Percentiles rank a stretch among this genome's conserved stretches.
phyloP scores from a whole-genome alignment of 768 basidiomycete species.

The Boletellus ananas region DNA sequence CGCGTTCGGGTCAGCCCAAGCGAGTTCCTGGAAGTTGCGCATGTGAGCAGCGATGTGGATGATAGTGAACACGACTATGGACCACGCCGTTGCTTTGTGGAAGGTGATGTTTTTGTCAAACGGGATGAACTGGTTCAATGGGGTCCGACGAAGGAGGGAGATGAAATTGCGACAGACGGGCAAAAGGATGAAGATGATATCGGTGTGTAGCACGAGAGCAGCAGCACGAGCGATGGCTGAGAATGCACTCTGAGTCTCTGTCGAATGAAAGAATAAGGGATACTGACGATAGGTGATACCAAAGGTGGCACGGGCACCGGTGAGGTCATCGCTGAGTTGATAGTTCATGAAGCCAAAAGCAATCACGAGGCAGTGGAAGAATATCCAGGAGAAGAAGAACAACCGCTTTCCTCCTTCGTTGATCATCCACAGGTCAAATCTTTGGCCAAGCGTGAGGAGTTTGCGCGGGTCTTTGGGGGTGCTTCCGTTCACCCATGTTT shows the following conservation, averaged over 20 bases:
- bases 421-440: conserved; percentile 81
- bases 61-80: conserved; percentile 71
- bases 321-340: conserved; percentile 72
- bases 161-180: conserved; percentile 96
- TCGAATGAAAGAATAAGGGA: background rate
- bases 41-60: conserved; percentile 85
- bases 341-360: conserved; percentile 77
- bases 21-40: conserved; percentile 75
- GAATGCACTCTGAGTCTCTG: background rate
- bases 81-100: conserved; percentile 90
- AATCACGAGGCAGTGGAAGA: conserved; percentile 77
- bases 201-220: conserved; percentile 86
- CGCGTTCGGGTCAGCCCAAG: conserved; percentile 50
- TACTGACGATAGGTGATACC: conserved; percentile 73
- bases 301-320: conserved; percentile 61
- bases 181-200: conserved; percentile 90
- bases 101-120: conserved; percentile 93
- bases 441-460: conserved; percentile 41
- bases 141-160: conserved; percentile 80
- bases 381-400: conserved; percentile 77
- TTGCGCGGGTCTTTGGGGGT: conserved; percentile 30
- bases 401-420: conserved; percentile 81
- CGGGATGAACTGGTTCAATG: conserved; percentile 81
- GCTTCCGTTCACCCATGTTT: conserved; percentile 41
- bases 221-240: conserved; percentile 83